phyloP scores from a whole-genome alignment of 352 stramenopile species.

The Blastocystis sp. region DNA sequence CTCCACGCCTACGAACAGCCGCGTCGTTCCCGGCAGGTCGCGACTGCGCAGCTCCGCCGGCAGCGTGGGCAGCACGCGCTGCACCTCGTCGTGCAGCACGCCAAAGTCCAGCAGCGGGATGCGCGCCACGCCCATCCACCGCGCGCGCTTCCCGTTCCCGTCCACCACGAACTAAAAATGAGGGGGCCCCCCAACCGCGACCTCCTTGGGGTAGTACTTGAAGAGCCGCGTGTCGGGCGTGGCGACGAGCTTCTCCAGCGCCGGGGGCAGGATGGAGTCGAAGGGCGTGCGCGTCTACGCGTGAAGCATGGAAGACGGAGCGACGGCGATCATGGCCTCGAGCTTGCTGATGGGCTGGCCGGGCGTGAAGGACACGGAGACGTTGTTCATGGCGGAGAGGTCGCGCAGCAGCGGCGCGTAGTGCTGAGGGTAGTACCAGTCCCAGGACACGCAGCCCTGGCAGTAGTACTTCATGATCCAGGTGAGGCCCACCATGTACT shows the following conservation, averaged over 20 bases:
- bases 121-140: slow-evolving; percentile 58
- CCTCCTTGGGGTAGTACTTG: slow-evolving; percentile 21
- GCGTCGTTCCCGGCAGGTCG: not conserved
- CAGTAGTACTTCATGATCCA: slow-evolving; percentile 99
- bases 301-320: not conserved
- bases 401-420: slow-evolving; percentile 92
- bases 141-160: slow-evolving; percentile 54
- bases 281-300: slow-evolving; percentile 40
- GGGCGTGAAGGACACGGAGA: slow-evolving; percentile 31
- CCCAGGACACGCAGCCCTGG: slow-evolving; percentile 89
- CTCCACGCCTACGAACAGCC: not conserved
- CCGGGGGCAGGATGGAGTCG: slow-evolving; percentile 35
- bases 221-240: slow-evolving; percentile 22
- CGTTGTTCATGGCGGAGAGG: slow-evolving; percentile 73
- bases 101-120: slow-evolving; percentile 54
- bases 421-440: slow-evolving; percentile 98
- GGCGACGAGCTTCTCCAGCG: slow-evolving; percentile 38
- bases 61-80: slow-evolving; percentile 37
- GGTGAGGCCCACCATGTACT: slow-evolving; percentile 93
- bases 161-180: slow-evolving; percentile 36
- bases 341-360: slow-evolving; percentile 46
- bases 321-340: slow-evolving; percentile 28
- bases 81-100: slow-evolving; percentile 36
- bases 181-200: not conserved
- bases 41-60: not conserved